Evolutionary conservation across 208 protist genomes (phyloP).

Genomic region (Trypanosoma platydactyli): DNA sequence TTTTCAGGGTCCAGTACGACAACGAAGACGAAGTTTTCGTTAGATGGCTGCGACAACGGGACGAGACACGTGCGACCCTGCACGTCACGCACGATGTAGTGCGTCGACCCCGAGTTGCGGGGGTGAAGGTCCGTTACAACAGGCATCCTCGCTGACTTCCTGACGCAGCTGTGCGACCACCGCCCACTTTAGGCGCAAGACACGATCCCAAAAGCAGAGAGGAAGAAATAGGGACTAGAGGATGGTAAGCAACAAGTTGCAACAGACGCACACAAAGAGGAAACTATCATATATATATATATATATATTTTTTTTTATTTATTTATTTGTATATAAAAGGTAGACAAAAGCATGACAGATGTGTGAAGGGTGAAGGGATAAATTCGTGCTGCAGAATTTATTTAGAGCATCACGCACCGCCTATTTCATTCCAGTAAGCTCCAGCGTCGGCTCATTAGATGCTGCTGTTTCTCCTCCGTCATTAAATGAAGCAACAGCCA

Average conservation of each 20-base stretch:
- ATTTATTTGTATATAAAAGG: slow-evolving; percentile 5
- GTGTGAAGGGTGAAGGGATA: background rate
- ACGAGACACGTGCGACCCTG: slow-evolving; percentile 26
- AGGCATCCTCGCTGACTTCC: slow-evolving; percentile 6
- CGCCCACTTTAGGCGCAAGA: background rate
- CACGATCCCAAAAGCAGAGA: background rate
- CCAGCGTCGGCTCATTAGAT: no score
- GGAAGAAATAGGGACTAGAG: background rate
- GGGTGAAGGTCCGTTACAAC: slow-evolving; percentile 16
- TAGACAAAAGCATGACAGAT: no score
- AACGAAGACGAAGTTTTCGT: slow-evolving; percentile 19
- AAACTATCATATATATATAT: background rate
- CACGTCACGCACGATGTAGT: slow-evolving; percentile 24
- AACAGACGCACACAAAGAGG: background rate
- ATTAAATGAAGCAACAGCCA: slow-evolving; percentile 25
- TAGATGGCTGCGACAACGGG: slow-evolving; percentile 21
- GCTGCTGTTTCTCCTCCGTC: slow-evolving; percentile 15
- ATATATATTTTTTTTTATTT: background rate
- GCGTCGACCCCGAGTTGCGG: slow-evolving; percentile 21
- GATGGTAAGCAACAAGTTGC: background rate
- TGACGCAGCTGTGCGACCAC: background rate
- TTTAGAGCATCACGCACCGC: slow-evolving; percentile 35
- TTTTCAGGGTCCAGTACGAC: slow-evolving; percentile 19
- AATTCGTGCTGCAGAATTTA: slow-evolving; percentile 17
- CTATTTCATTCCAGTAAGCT: slow-evolving; percentile 40